These are phyloP conservation scores for Tricholoma sp. DNA, from an alignment of 768 basidiomycete genomes.

Conservation along the genomic window DNA sequence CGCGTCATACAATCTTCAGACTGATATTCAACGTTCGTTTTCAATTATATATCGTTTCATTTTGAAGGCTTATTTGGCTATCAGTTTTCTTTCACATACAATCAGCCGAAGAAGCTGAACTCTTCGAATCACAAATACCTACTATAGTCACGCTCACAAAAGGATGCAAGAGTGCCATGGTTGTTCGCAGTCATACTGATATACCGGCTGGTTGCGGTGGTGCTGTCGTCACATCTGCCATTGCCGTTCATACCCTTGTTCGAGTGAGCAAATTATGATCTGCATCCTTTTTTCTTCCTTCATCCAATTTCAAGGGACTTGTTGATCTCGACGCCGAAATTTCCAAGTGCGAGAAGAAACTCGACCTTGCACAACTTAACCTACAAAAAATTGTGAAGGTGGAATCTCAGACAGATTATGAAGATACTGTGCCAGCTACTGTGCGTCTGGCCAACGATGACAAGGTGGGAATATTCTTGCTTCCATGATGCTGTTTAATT, in stretches of 20 bases:
- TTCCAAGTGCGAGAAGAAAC: slow-evolving; percentile 86
- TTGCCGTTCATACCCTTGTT: slow-evolving; percentile 81
- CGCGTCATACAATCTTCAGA: slow-evolving; percentile 84
- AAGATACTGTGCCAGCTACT: slow-evolving; percentile 70
- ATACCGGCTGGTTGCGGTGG: slow-evolving; percentile 89
- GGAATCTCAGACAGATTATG: slow-evolving; percentile 71
- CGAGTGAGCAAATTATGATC: slow-evolving; percentile 44
- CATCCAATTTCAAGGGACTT: slow-evolving; percentile 56
- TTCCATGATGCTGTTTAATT: neutral
- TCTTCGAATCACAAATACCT: slow-evolving; percentile 67
- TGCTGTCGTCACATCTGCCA: slow-evolving; percentile 65
- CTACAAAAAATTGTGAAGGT: slow-evolving; percentile 75
- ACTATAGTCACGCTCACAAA: slow-evolving; percentile 84
- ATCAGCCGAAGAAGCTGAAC: slow-evolving; percentile 50
- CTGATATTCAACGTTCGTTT: slow-evolving; percentile 69
- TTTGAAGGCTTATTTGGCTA: slow-evolving; percentile 3
- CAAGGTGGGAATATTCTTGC: slow-evolving; percentile 50
- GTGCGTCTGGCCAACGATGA: slow-evolving; percentile 74
- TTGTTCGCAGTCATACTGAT: slow-evolving; percentile 59
- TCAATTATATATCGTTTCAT: neutral
- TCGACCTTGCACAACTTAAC: slow-evolving; percentile 61
- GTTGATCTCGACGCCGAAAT: slow-evolving; percentile 88
- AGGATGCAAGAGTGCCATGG: slow-evolving; percentile 72
- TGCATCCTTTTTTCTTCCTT: neutral
- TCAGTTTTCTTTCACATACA: slow-evolving; percentile 77